phyloP scores from a whole-genome alignment of 2,329 filamentous ascomycete genomes.

The Alternaria metachromatica region DNA sequence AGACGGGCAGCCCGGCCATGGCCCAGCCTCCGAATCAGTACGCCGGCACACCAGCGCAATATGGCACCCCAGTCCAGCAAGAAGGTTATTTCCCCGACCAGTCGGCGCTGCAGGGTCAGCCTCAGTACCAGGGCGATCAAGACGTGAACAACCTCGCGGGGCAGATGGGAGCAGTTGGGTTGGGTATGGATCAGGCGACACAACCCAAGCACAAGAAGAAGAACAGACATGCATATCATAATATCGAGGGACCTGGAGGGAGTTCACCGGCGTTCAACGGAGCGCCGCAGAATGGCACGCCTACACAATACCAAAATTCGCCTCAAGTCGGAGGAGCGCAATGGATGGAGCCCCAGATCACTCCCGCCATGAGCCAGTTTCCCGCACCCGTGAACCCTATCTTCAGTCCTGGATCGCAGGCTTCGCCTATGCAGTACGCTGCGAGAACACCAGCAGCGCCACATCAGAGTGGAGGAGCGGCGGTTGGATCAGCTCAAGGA shows the following conservation, averaged over 20 bases:
- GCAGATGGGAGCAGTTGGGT: conserved; percentile 37
- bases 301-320: conserved; percentile 59
- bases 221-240: conserved; percentile 91
- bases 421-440: conserved; percentile 47
- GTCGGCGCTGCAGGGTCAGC: conserved; percentile 27
- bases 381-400: conserved; percentile 62
- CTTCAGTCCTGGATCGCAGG: conserved; percentile 54
- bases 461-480: conserved; percentile 36
- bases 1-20: conserved; percentile 45
- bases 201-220: conserved; percentile 77
- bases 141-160: conserved; percentile 42
- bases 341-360: conserved; percentile 52
- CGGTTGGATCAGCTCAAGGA: conserved; percentile 69
- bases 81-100: conserved; percentile 54
- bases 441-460: conserved; percentile 36
- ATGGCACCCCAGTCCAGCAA: conserved; percentile 37
- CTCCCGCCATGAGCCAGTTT: conserved; percentile 65
- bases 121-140: conserved; percentile 34
- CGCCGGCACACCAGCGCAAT: conserved; percentile 35
- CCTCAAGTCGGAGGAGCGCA: conserved; percentile 44
- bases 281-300: conserved; percentile 65
- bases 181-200: conserved; percentile 51
- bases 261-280: conserved; percentile 74
- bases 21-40: conserved; percentile 42
- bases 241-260: conserved; percentile 72